Evolutionary conservation across 2,329 filamentous ascomycete genomes (phyloP).

Genomic region (Leptographium lundbergii): DNA sequence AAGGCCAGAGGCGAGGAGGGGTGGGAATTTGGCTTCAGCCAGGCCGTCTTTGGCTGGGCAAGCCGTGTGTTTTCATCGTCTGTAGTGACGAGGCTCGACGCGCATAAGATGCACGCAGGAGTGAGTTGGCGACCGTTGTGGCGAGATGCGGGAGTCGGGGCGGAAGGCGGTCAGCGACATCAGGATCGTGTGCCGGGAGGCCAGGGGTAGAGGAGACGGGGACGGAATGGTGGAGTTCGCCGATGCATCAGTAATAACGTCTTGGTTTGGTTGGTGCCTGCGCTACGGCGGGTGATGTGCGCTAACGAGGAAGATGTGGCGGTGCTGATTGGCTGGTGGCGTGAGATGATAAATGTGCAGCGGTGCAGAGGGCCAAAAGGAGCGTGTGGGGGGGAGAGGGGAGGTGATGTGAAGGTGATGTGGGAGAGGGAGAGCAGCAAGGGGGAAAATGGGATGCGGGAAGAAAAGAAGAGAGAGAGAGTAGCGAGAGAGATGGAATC

Average conservation of each 20-base stretch:
- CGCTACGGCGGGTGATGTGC: neutral
- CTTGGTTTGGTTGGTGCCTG: neutral
- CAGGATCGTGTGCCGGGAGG: neutral
- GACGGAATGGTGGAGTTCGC: neutral
- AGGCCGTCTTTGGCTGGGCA: slow-evolving; percentile 5
- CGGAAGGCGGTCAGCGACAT: neutral
- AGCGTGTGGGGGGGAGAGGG: too few species aligned
- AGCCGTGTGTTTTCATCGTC: slow-evolving; percentile 8
- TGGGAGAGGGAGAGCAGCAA: too few species aligned
- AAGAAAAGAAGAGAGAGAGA: too few species aligned
- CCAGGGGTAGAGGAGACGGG: neutral
- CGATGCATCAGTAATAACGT: neutral
- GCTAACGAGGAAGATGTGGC: too few species aligned
- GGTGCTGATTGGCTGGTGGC: too few species aligned
- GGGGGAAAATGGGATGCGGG: too few species aligned
- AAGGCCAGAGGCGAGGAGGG: neutral
- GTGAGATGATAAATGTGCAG: too few species aligned
- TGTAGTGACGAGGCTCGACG: neutral
- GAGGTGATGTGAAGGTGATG: too few species aligned
- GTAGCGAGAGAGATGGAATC: too few species aligned
- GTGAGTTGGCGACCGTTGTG: neutral
- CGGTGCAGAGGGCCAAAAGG: too few species aligned
- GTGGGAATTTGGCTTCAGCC: slow-evolving; percentile 3
- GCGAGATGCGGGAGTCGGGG: neutral
- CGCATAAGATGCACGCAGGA: neutral